These are phyloP conservation scores for Euphorbia schlechtendalii DNA, from an alignment of 441 rosid genomes.

Conservation along the genomic window DNA sequence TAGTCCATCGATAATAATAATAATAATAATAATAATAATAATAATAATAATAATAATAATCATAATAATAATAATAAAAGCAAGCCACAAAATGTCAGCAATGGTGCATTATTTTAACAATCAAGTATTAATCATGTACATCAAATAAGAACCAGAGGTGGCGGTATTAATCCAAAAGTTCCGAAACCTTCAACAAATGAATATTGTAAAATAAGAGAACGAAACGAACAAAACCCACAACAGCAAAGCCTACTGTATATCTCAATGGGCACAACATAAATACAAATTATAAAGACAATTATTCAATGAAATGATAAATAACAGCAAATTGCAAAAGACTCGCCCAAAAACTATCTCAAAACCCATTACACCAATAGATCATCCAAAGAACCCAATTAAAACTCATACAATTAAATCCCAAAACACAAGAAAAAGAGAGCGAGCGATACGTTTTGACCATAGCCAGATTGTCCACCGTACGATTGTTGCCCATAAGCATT, in stretches of 20 bases:
- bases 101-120: not conserved
- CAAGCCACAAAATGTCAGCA: not conserved
- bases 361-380: not conserved
- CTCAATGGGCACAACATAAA: not conserved
- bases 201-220: not conserved
- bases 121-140: not conserved
- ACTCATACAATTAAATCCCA: not conserved
- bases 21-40: no score
- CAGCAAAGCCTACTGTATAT: not conserved
- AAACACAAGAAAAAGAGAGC: constrained; percentile 2
- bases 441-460: constrained; percentile 72
- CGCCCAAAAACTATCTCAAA: not conserved
- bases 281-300: not conserved
- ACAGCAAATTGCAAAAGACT: not conserved
- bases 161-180: not conserved
- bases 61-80: no score
- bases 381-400: not conserved
- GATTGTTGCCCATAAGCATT: constrained; percentile 71
- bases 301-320: not conserved
- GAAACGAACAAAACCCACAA: not conserved
- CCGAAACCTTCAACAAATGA: not conserved
- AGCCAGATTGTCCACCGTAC: constrained; percentile 71
- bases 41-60: no score
- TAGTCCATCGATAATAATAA: not conserved
- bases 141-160: not conserved